Conservation (phyloP, 306 rosid genomes). For the Prinsepia uniflora region DNA sequence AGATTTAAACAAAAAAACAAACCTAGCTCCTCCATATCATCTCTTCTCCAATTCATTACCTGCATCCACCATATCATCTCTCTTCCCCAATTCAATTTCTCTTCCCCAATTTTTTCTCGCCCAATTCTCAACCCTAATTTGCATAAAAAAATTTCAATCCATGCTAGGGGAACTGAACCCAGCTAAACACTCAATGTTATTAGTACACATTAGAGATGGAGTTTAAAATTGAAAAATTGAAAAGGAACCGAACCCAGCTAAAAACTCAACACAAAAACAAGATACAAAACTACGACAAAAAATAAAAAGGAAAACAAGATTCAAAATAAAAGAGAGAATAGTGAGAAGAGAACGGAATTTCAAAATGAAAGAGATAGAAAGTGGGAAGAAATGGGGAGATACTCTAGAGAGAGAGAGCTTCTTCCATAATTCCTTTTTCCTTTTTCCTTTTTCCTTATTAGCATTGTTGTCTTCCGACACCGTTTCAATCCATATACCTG, state of each 20-base stretch:
- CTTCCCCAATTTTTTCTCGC: too few species aligned
- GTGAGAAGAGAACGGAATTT: slow-evolving; percentile 7
- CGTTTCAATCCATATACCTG: neutral
- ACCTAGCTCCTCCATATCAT: too few species aligned
- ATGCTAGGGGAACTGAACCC: too few species aligned
- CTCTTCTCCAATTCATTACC: too few species aligned
- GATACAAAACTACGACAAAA: slow-evolving; percentile 11
- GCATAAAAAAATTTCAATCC: too few species aligned
- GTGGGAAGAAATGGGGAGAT: slow-evolving; percentile 25
- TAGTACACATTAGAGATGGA: neutral
- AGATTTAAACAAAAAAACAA: too few species aligned
- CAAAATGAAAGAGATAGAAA: slow-evolving; percentile 30
- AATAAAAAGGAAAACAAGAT: neutral
- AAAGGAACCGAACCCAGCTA: neutral
- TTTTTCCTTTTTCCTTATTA: slow-evolving; percentile 11
- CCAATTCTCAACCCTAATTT: too few species aligned
- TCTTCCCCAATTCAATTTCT: too few species aligned
- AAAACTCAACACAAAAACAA: neutral
- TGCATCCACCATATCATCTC: too few species aligned
- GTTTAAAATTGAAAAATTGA: slow-evolving; percentile 16
- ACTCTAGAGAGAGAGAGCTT: slow-evolving; percentile 20
- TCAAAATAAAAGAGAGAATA: slow-evolving; percentile 20
- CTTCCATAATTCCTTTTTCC: slow-evolving; percentile 14
- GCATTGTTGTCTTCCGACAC: neutral
- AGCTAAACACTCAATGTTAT: too few species aligned